Base-by-base conservation (phyloP, 306 rosid species). In the Prosopis cineraria region DNA sequence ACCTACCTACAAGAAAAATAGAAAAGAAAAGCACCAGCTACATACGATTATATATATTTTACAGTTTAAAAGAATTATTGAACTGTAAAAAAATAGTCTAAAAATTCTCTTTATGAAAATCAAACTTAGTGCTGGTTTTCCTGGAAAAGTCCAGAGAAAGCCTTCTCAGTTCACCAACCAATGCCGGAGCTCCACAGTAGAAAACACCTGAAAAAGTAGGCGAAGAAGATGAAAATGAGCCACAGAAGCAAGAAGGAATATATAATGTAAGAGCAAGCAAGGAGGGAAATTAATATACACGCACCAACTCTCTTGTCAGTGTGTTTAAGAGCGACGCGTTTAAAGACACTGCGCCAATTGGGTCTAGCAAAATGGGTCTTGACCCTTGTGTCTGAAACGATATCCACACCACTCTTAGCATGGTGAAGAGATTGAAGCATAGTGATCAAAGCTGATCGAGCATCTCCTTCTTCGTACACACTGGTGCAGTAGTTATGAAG, bases 41-140 rank as follows among this genome's bases (percentile, higher is more conserved):
- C 45, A 83, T n/a, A 53, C 31, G 36, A 56, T 25, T 62, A 37
- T 59, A 73, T 77, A 63, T 82, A 10, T 77, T 4, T 55, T 77
- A 74, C 79, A 82, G 4, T 45, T 69, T 40, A 34, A 45, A 17
- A 59, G 16, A 20, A 68, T 58, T 4, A 30, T 55, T 0, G 40
- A 33, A 44, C 13, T 47, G 39, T 31, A 6, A 14, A 60, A 19
- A 36, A 37, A 10, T n/a, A 59, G 24, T 79, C 82, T 79, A 92
- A 70, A 95, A 95, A 52, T 91, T 95, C 73, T 92, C 98, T 71
- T 94, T 90, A 76, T 94, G 97, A 78, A 94, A 94, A 88, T 94
- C 96, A 83, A 94, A 92, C 76, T 90, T 89, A 63, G 98, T 94
- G 87, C 73, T 73, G 7, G 91, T 92, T 85, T 88, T 94, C 79